Percentiles rank a stretch among this genome's conserved stretches.
phyloP scores from a whole-genome alignment of 2,329 filamentous ascomycete genomes.

The Raffaelea albimanens region DNA sequence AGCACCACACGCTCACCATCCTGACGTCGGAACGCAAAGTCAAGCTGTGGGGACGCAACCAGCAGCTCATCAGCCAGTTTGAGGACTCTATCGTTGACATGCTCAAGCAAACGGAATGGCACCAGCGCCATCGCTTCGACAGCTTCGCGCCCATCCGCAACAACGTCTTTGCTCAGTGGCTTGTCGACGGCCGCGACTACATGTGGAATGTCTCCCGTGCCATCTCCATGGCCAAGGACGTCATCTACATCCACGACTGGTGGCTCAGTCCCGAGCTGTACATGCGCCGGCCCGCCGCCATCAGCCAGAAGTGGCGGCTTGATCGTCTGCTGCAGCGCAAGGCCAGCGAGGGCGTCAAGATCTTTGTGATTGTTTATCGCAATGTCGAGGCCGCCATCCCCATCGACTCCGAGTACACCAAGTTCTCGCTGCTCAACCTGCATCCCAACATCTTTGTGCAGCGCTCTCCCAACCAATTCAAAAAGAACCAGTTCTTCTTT shows the following conservation, averaged over 20 bases:
- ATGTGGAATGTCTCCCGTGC: conserved; percentile 99
- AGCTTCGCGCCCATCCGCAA: conserved; percentile 87
- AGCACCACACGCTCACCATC: conserved; percentile 82
- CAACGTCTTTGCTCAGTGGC: conserved; percentile 86
- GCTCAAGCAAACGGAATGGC: conserved; percentile 75
- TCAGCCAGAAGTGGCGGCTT: conserved; percentile 95
- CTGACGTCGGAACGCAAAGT: conserved; percentile 87
- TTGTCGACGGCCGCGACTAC: conserved; percentile 93
- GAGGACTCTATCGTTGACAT: conserved; percentile 87
- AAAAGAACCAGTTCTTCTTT: conserved; percentile 99
- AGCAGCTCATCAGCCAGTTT: conserved; percentile 82
- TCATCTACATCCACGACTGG: conserved; percentile 99
- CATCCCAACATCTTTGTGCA: conserved; percentile 96
- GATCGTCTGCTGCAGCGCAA: conserved; percentile 90
- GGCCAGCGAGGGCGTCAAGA: conserved; percentile 88
- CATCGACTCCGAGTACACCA: conserved; percentile 97
- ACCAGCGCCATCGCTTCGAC: conserved; percentile 73
- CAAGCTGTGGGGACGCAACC: conserved; percentile 83
- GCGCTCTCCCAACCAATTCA: conserved; percentile 91
- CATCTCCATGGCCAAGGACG: conserved; percentile 93
- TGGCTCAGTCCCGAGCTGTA: conserved; percentile 92
- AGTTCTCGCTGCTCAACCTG: conserved; percentile 87
- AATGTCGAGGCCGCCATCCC: conserved; percentile 96
- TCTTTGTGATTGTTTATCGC: conserved; percentile 95
- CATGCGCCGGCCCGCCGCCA: conserved; percentile 83